These are phyloP conservation scores for Xylaria sp. DNA, from an alignment of 2,329 filamentous ascomycete species.

Conservation along the genomic window DNA sequence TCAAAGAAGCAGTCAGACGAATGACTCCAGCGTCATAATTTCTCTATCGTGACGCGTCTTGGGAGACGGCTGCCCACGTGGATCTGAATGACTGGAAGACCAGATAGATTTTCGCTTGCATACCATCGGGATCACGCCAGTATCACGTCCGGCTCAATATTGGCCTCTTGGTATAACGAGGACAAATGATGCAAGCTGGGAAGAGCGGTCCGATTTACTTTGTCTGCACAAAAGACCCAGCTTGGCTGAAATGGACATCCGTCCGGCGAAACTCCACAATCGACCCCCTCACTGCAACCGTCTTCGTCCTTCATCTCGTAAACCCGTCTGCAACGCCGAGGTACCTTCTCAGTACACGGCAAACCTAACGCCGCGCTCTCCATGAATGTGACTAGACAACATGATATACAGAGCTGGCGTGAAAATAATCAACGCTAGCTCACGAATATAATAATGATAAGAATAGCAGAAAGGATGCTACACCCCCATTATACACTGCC, in stretches of 20 bases:
- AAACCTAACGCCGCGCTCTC: neutral
- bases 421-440: neutral
- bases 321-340: neutral
- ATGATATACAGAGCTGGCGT: neutral
- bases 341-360: neutral
- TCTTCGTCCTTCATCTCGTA: neutral
- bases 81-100: neutral
- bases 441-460: neutral
- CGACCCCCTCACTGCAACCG: neutral
- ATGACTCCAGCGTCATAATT: neutral
- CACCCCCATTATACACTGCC: too few species aligned
- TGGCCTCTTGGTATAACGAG: neutral
- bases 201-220: neutral
- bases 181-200: neutral
- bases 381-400: neutral
- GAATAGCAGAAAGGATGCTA: too few species aligned
- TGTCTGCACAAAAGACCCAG: neutral
- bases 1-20: neutral
- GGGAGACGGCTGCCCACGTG: slow-evolving; percentile 11
- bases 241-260: neutral
- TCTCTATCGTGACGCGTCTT: neutral
- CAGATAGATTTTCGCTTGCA: slow-evolving; percentile 7
- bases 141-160: slow-evolving; percentile 1
- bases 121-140: slow-evolving; percentile 1
- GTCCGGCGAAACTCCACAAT: neutral